phyloP scores from a whole-genome alignment of 345 rosid genomes.

The Melaleuca alternifolia region DNA sequence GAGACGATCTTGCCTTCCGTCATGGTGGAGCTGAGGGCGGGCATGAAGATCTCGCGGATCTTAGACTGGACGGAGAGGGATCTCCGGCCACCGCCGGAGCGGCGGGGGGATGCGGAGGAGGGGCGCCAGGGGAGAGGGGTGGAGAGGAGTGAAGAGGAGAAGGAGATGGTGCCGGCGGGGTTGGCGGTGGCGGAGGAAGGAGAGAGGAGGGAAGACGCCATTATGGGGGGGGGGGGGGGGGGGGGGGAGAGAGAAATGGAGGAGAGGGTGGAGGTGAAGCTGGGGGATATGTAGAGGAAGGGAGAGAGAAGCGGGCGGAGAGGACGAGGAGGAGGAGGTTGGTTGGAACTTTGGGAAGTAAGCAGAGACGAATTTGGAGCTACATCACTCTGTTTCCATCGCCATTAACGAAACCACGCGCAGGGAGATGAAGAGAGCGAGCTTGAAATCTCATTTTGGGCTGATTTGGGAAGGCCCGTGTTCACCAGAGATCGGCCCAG shows the following conservation, averaged over 20 bases:
- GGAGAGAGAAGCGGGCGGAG: background rate
- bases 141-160: slow-evolving; percentile 23
- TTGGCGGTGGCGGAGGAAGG: background rate
- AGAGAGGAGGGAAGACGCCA: slow-evolving; percentile 17
- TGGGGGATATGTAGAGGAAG: background rate
- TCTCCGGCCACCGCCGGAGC: slow-evolving; percentile 10
- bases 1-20: slow-evolving; percentile 99
- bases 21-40: slow-evolving; percentile 97
- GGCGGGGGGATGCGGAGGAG: slow-evolving; percentile 19
- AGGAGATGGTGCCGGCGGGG: background rate
- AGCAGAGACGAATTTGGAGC: slow-evolving; percentile 38
- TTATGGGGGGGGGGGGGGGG: slow-evolving; percentile 5
- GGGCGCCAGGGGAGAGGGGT: slow-evolving; percentile 24
- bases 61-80: slow-evolving; percentile 47
- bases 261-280: background rate
- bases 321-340: background rate
- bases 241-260: background rate
- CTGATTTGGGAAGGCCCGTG: background rate
- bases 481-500: background rate
- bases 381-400: slow-evolving; percentile 26
- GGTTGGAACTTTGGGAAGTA: slow-evolving; percentile 64
- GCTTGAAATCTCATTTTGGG: background rate
- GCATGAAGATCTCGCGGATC: slow-evolving; percentile 99
- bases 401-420: slow-evolving; percentile 5
- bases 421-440: background rate